A percentile compares a stretch with the other conserved stretches of the same genome.
These are phyloP conservation scores for Persicaria maculosa DNA, from an alignment of 148 eudicot genomes.

Conservation along the genomic window DNA sequence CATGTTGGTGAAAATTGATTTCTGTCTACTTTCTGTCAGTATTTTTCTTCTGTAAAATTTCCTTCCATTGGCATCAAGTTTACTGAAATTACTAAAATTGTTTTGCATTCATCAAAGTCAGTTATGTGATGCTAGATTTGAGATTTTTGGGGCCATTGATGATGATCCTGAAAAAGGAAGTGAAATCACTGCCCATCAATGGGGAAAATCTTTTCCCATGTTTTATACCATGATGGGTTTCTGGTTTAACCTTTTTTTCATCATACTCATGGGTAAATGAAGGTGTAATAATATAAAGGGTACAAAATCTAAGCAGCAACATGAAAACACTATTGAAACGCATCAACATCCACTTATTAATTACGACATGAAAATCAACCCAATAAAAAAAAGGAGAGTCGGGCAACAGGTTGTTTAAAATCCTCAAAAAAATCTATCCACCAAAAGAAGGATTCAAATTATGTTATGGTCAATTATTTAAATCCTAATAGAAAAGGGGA, in stretches of 20 bases:
- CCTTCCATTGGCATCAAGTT: too few relatives aligned
- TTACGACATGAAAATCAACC: not conserved
- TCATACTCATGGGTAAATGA: not conserved
- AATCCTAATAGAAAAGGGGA: not conserved
- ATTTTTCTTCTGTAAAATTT: slow-evolving; percentile 1
- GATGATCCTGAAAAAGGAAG: slow-evolving; percentile 1
- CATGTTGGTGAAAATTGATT: not conserved
- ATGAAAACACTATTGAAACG: not conserved
- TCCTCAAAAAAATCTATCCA: slow-evolving; percentile 8
- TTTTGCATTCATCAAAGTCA: too few relatives aligned
- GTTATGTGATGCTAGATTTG: too few relatives aligned
- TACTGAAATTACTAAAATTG: too few relatives aligned
- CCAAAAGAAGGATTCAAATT: slow-evolving; percentile 18
- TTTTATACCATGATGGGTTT: slow-evolving; percentile 7
- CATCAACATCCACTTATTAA: not conserved
- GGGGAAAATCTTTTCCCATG: slow-evolving; percentile 1
- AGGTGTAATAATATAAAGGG: not conserved
- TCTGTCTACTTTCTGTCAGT: not conserved
- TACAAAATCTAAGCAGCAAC: too few relatives aligned
- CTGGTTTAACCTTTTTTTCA: not conserved
- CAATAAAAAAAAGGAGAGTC: not conserved
- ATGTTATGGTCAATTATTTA: slow-evolving; percentile 28
- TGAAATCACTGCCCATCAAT: slow-evolving; percentile 1
- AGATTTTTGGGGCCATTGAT: not conserved
- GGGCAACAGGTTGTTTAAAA: slow-evolving; percentile 13